Conservation (phyloP, 73 alveolate species). For the Paramecium tetraurelia region DNA sequence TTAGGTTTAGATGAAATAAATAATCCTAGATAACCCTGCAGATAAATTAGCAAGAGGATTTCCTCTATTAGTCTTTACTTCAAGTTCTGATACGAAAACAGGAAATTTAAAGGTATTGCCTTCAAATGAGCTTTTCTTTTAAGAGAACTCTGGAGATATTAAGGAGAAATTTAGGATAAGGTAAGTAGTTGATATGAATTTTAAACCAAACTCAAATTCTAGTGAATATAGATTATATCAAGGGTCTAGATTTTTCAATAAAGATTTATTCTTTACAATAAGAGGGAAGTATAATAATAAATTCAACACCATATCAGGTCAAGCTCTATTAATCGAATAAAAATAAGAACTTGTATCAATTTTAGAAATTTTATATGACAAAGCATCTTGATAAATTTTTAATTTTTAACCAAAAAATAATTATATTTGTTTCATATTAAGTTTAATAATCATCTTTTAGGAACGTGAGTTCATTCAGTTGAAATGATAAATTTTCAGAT, state of each 20-base stretch:
- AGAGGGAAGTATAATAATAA: not conserved
- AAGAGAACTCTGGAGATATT: not conserved
- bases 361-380: not conserved
- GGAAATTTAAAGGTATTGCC: not conserved
- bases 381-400: not conserved
- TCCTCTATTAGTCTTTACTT: not conserved
- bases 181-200: not conserved
- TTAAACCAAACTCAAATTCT: not conserved
- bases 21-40: not conserved
- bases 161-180: not conserved
- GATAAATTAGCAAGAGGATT: slow-evolving; percentile 2
- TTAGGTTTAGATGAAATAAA: not conserved
- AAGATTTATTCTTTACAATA: not conserved
- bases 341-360: not conserved
- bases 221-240: not conserved
- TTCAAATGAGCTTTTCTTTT: not conserved
- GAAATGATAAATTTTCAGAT: not conserved
- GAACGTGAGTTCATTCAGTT: not conserved
- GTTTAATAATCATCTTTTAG: not conserved
- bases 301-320: not conserved
- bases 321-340: not conserved
- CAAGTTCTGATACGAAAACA: not conserved
- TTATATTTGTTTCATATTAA: not conserved
- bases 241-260: not conserved
- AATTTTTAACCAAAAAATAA: not conserved